A percentile compares a stretch with the other conserved stretches of the same genome.
Conservation (phyloP, 768 basidiomycete genomes). For the Chalciporus sphaerocephalus region DNA sequence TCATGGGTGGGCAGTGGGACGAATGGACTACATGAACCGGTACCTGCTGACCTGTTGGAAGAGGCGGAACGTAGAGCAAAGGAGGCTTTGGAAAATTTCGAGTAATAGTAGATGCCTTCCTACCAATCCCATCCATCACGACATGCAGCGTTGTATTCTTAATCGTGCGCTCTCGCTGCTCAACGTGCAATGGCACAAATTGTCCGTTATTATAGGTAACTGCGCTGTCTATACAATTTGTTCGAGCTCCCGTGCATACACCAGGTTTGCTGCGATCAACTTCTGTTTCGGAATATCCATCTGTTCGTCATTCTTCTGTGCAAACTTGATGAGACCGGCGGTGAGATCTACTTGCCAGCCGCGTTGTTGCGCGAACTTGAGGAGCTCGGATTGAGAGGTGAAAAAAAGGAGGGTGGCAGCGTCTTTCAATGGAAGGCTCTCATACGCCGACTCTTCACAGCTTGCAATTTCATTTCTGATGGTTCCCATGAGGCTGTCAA, state of each 20-base stretch:
- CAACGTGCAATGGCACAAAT: background rate
- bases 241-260: conserved; percentile 84
- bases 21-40: conserved; percentile 69
- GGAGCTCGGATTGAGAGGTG: conserved; percentile 70
- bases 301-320: conserved; percentile 75
- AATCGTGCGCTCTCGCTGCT: background rate
- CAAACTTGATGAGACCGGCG: conserved; percentile 67
- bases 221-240: conserved; percentile 69
- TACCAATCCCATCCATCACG: conserved; percentile 7
- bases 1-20: conserved; percentile 93
- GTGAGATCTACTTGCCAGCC: conserved; percentile 81
- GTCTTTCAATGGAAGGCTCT: conserved; percentile 84
- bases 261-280: conserved; percentile 71
- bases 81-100: conserved; percentile 71
- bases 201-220: background rate
- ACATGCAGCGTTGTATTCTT: conserved; percentile 10
- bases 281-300: conserved; percentile 83
- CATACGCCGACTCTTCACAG: conserved; percentile 92
- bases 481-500: conserved; percentile 90
- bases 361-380: conserved; percentile 81
- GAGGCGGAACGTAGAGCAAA: conserved; percentile 89
- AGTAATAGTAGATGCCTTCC: conserved; percentile 31
- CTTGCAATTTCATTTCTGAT: conserved; percentile 98
- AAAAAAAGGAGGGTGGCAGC: conserved; percentile 92
- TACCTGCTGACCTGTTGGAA: conserved; percentile 78